Evolutionary conservation across 1,284 basidiomycete species (phyloP).

Genomic region (Marasmius fiardii): DNA sequence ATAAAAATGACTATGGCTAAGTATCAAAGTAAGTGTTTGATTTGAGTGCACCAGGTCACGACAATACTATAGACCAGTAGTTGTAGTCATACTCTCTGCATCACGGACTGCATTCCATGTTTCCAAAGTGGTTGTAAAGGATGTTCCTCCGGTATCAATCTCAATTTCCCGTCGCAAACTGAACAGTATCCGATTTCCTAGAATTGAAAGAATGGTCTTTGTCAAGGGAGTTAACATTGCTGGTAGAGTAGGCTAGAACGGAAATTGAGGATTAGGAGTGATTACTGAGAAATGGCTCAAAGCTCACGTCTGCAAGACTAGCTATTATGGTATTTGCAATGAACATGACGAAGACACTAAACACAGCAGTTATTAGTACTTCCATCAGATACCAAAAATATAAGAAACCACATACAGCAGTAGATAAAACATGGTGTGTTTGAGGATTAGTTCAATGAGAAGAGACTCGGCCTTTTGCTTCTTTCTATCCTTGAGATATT

Average conservation of each 20-base stretch:
- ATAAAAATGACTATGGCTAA: too few relatives aligned
- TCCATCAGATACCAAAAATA: not conserved
- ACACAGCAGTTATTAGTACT: not conserved
- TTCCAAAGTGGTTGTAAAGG: not conserved
- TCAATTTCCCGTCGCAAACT: conserved; percentile 1
- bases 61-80: too few relatives aligned
- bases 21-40: too few relatives aligned
- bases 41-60: too few relatives aligned
- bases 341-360: not conserved
- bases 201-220: conserved; percentile 3
- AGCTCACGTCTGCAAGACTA: not conserved
- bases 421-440: conserved; percentile 3
- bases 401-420: not conserved
- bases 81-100: too few relatives aligned
- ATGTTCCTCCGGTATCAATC: not conserved
- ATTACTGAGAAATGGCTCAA: not conserved
- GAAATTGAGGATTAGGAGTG: not conserved
- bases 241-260: conserved; percentile 6
- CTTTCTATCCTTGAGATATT: not conserved
- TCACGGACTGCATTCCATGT: not conserved
- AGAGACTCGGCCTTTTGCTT: not conserved
- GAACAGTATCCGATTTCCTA: conserved; percentile 8
- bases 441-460: not conserved
- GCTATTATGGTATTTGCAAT: conserved; percentile 1
- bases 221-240: not conserved